Evolutionary conservation across 176 grass and related monocot genomes (phyloP).

Genomic region (Ananas comosus): DNA sequence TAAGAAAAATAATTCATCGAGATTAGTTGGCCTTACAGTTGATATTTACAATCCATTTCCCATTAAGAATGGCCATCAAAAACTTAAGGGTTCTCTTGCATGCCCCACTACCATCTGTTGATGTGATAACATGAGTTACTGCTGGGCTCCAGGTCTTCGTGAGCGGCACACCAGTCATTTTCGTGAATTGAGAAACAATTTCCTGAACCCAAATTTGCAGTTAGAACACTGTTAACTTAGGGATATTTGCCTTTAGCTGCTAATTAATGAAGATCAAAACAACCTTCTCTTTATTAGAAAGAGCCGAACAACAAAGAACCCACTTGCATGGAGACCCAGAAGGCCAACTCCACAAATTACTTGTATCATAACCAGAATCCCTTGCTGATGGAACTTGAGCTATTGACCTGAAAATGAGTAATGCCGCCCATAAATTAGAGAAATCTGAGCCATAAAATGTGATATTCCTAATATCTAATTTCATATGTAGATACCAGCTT

Average conservation of each 20-base stretch:
- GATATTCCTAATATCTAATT: neutral
- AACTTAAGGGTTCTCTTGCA: slow-evolving; percentile 85
- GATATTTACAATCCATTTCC: slow-evolving; percentile 77
- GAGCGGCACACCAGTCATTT: slow-evolving; percentile 43
- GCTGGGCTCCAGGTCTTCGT: slow-evolving; percentile 55
- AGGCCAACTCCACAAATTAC: slow-evolving; percentile 51
- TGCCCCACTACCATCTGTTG: slow-evolving; percentile 56
- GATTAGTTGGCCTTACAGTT: slow-evolving; percentile 52
- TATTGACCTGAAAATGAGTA: slow-evolving; percentile 23
- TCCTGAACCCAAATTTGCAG: slow-evolving; percentile 30
- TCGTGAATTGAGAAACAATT: slow-evolving; percentile 49
- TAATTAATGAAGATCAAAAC: slow-evolving; percentile 9
- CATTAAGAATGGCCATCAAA: slow-evolving; percentile 78
- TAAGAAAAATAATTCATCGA: neutral
- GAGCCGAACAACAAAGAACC: slow-evolving; percentile 74
- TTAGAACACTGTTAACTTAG: slow-evolving; percentile 21
- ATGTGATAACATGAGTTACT: slow-evolving; percentile 81
- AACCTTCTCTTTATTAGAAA: slow-evolving; percentile 77
- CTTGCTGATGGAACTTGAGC: slow-evolving; percentile 26
- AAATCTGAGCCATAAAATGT: neutral
- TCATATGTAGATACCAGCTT: neutral
- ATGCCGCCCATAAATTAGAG: slow-evolving; percentile 16
- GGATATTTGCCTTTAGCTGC: neutral
- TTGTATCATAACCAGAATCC: slow-evolving; percentile 22
- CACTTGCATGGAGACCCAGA: slow-evolving; percentile 68